phyloP scores from a whole-genome alignment of 345 rosid species.

The Salix dunnii region DNA sequence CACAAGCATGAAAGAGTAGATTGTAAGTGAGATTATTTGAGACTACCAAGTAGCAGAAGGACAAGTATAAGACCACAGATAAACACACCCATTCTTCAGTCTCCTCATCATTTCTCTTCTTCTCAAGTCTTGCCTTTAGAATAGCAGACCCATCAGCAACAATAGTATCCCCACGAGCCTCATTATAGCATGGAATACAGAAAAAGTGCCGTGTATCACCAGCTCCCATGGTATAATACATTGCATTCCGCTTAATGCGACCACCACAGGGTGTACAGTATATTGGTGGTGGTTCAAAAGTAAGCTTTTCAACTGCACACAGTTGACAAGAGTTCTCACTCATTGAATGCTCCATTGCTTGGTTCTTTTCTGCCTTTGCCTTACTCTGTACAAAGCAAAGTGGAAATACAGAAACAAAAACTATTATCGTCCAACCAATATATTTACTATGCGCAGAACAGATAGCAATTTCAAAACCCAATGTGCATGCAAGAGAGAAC shows the following conservation, averaged over 20 bases:
- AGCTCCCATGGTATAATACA: slow-evolving; percentile 83
- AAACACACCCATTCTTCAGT: slow-evolving; percentile 93
- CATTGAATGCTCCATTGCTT: slow-evolving; percentile 95
- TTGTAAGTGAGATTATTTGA: slow-evolving; percentile 15
- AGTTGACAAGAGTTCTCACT: slow-evolving; percentile 97
- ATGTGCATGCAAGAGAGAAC: not conserved
- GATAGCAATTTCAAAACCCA: not conserved
- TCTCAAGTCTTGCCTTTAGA: slow-evolving; percentile 76
- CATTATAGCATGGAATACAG: slow-evolving; percentile 94
- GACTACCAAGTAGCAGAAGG: slow-evolving; percentile 11
- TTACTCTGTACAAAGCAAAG: slow-evolving; percentile 60
- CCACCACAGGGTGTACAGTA: slow-evolving; percentile 95
- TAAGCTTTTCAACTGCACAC: slow-evolving; percentile 97
- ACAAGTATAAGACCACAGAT: not conserved
- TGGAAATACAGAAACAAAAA: slow-evolving; percentile 2
- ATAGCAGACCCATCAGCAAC: slow-evolving; percentile 64
- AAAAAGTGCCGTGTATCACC: slow-evolving; percentile 90
- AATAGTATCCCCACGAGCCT: slow-evolving; percentile 83
- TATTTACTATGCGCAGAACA: not conserved
- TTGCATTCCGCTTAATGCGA: slow-evolving; percentile 96
- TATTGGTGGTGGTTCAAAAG: slow-evolving; percentile 97
- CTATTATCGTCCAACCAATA: not conserved
- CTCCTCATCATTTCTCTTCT: slow-evolving; percentile 98
- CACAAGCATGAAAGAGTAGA: slow-evolving; percentile 25
- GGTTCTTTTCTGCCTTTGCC: slow-evolving; percentile 93